Evolutionary conservation across 2,329 filamentous ascomycete genomes (phyloP), one percentile per base, ranked within the genome.

Genomic region (Byssothecium circinans): DNA sequence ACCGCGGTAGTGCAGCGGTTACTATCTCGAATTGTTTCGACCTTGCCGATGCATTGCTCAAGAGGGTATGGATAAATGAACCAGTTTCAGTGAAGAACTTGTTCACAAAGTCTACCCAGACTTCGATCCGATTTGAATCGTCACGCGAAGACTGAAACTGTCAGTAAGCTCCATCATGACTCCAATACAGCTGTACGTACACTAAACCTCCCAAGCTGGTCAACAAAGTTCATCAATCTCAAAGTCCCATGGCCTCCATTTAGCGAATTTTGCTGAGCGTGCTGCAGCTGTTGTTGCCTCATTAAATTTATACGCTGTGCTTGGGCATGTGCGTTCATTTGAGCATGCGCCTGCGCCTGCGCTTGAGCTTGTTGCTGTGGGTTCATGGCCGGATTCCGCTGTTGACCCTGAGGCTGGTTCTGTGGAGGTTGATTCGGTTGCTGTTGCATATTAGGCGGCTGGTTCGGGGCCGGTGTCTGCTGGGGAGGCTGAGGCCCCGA

Each of bases 11-110:
- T 1, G 88, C 88, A 3, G 91, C 83, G 49, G 83, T 89, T 2
- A 86, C 82, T 40, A 97, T 90, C 67, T 96, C 91, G 62, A 91
- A 96, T 61, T 87, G 84, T 74, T 95, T 96, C 45, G 86, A 81
- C 15, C 76, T 78, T 74, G 17, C 81, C 77, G 4, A 67, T 60
- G 20, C 74, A 72, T 12, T 17, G 19, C 14, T 19, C 11, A 56
- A 79, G 14, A 95, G 76, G 3, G 84, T 81, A 60, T 92, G 84
- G 34, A 91, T 83, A 63, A 96, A 86, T 8, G 90, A 83, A 8
- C 89, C 91, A 22, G 80, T 81, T 0, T 81, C 78, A 0, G 89
- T 86, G 71, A 96, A 99, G 72, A 95, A 95, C 38, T 82, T 82
- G 30, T 80, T 75, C 15, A 96, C 90, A 60, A 96, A 94, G 4